Conservation (phyloP, 495 filamentous ascomycete genomes). For the Penicillium bovifimosum region DNA sequence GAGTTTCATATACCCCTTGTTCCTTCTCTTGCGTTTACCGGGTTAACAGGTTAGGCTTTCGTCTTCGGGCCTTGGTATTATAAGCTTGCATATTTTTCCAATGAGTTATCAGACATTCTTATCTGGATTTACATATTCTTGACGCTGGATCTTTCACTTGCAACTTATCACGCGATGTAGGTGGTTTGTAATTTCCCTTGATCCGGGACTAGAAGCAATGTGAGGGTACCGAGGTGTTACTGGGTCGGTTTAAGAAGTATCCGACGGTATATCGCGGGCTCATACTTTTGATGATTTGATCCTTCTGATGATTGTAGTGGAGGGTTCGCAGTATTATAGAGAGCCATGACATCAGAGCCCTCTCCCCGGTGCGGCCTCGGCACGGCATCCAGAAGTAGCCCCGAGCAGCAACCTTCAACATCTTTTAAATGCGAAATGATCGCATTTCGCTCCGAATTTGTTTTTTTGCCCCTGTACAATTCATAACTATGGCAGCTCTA, state of each 20-base stretch:
- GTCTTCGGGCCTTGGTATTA: neutral
- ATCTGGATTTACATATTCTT: too few species aligned
- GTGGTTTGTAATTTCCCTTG: neutral
- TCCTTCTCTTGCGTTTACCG: neutral
- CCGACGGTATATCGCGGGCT: too few species aligned
- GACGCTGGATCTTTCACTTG: neutral
- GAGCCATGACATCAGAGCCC: too few species aligned
- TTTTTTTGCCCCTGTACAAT: neutral
- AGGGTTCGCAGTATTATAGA: too few species aligned
- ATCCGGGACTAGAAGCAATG: neutral
- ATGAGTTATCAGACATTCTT: neutral
- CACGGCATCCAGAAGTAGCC: conserved; percentile 39
- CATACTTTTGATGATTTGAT: too few species aligned
- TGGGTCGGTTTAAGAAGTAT: too few species aligned
- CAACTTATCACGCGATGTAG: neutral
- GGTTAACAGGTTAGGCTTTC: neutral
- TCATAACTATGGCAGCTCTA: conserved; percentile 24
- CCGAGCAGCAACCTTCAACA: conserved; percentile 23
- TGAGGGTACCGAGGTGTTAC: too few species aligned
- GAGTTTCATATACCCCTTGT: neutral
- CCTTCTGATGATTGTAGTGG: too few species aligned
- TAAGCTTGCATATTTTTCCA: neutral
- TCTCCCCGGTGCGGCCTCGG: conserved; percentile 20
- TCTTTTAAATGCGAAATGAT: conserved; percentile 10
- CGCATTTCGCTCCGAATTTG: neutral